Evolutionary conservation across 2,329 filamentous ascomycete genomes (phyloP).

Genomic region (Emergomyces pasteurianus): DNA sequence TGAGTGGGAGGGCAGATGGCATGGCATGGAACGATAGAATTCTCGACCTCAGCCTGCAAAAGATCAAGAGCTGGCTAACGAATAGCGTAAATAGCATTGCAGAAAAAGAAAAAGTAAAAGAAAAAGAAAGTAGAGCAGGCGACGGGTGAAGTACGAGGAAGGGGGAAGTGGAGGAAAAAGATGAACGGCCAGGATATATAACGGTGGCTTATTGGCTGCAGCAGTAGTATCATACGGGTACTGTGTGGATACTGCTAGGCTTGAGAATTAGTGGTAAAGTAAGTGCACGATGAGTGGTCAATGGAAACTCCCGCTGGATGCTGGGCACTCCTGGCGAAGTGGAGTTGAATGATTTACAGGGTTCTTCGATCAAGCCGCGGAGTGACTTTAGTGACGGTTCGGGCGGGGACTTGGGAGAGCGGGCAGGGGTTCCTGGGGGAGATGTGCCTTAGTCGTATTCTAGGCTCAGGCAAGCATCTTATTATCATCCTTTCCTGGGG

Average conservation of each 20-base stretch:
- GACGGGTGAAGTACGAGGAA: slow-evolving; percentile 1
- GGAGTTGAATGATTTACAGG: slow-evolving; percentile 2
- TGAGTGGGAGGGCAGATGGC: background rate
- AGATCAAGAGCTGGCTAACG: slow-evolving; percentile 1
- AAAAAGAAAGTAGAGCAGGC: slow-evolving; percentile 2
- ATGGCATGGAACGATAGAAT: background rate
- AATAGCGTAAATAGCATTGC: background rate
- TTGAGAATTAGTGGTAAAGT: slow-evolving; percentile 4
- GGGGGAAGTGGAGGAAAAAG: background rate
- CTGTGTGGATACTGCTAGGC: slow-evolving; percentile 7
- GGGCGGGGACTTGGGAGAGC: background rate
- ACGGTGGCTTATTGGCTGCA: background rate
- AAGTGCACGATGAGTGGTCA: background rate
- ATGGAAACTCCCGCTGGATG: background rate
- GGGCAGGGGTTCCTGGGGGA: background rate
- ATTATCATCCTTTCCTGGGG: background rate
- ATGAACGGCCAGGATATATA: background rate
- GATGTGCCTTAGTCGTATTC: background rate
- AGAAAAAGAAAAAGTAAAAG: slow-evolving; percentile 1
- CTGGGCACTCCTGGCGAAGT: background rate
- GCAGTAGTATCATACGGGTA: slow-evolving; percentile 8
- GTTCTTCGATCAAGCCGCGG: slow-evolving; percentile 1
- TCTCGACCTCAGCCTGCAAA: background rate
- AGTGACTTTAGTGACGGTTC: background rate
- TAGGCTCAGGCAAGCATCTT: background rate